Conservation (phyloP, 2,329 filamentous ascomycete genomes). For the Alternaria burnsii region DNA sequence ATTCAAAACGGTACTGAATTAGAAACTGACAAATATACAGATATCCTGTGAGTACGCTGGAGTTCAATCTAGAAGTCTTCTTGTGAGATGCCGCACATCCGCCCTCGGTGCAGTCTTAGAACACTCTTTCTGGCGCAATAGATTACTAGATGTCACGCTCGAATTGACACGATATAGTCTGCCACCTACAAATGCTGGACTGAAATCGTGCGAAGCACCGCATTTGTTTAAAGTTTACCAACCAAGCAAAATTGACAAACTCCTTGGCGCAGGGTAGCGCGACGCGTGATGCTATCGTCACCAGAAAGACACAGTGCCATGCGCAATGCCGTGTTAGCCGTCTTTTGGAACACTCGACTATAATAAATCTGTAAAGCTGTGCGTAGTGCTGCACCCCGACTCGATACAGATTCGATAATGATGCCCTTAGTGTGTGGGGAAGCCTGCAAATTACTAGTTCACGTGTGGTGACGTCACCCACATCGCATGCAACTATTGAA, state of each 20-base stretch:
- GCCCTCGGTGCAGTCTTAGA: background rate
- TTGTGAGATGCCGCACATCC: conserved; percentile 60
- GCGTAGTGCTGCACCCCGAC: background rate
- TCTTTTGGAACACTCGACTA: background rate
- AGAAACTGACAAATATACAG: conserved; percentile 52
- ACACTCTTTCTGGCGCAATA: background rate
- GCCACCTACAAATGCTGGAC: background rate
- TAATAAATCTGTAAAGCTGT: background rate
- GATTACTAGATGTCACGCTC: background rate
- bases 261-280: background rate
- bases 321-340: background rate
- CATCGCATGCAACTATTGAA: background rate
- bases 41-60: conserved; percentile 91
- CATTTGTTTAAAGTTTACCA: background rate
- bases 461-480: background rate
- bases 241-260: background rate
- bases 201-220: background rate
- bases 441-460: background rate
- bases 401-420: background rate
- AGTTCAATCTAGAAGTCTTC: conserved; percentile 95
- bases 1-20: background rate
- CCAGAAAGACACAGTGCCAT: background rate
- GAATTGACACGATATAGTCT: background rate
- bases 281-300: background rate
- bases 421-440: background rate